Percentiles rank a stretch among this genome's conserved stretches.
Evolutionary conservation across 2,329 filamentous ascomycete species (phyloP).

Genomic region (Colletotrichum incanum): DNA sequence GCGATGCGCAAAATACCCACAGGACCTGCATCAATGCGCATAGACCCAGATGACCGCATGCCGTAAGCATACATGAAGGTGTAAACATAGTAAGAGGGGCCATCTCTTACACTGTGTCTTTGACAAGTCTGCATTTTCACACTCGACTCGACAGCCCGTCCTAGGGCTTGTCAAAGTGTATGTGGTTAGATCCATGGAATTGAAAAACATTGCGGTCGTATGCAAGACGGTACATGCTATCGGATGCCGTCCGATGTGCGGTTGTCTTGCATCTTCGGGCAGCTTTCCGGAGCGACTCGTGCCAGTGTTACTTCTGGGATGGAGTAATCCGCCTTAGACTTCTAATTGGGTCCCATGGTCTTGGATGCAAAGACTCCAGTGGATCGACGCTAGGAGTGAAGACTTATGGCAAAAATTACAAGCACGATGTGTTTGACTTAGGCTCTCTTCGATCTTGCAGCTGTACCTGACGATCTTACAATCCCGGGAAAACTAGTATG

Average conservation of each 20-base stretch:
- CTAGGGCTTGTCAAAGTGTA: neutral
- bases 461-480: conserved; percentile 16
- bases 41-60: neutral
- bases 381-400: neutral
- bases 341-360: neutral
- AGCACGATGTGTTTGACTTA: neutral
- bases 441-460: conserved; percentile 3
- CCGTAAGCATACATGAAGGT: neutral
- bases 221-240: neutral
- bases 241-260: neutral
- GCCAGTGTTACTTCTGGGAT: neutral
- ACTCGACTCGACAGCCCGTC: neutral
- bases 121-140: too few relatives aligned
- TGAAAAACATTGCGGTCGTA: neutral
- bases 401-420: neutral
- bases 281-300: neutral
- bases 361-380: neutral
- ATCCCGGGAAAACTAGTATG: neutral
- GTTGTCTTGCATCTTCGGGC: neutral
- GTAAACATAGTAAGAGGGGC: neutral
- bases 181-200: neutral
- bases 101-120: neutral
- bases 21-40: neutral
- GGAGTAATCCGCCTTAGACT: neutral
- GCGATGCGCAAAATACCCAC: too few relatives aligned